These are phyloP conservation scores for Oidiodendron maius DNA, from an alignment of 495 filamentous ascomycete species.

Conservation along the genomic window DNA sequence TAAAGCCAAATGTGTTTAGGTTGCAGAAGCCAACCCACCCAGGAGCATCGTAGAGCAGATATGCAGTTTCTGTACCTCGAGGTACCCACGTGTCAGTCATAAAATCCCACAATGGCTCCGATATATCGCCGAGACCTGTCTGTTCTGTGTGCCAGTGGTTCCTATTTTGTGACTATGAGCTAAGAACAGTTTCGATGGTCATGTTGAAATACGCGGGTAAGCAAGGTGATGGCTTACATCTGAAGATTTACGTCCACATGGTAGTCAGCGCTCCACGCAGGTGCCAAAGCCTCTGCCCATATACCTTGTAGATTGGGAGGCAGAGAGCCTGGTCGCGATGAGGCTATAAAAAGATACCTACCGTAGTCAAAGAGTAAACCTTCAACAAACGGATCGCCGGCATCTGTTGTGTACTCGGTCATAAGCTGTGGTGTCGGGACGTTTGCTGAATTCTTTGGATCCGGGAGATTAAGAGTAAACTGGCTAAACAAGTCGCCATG, in stretches of 20 bases:
- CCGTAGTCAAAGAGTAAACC: constrained; percentile 38
- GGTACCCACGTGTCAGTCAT: constrained; percentile 47
- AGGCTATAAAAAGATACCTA: constrained; percentile 39
- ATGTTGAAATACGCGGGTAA: no score
- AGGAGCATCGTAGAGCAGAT: constrained; percentile 36
- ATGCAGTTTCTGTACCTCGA: constrained; percentile 41
- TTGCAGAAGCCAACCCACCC: constrained; percentile 44
- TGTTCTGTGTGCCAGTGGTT: constrained; percentile 22
- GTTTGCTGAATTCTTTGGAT: constrained; percentile 26
- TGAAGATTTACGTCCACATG: constrained; percentile 47
- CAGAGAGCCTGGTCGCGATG: constrained; percentile 32
- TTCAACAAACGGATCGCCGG: constrained; percentile 39
- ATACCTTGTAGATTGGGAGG: constrained; percentile 10
- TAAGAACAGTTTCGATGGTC: no score
- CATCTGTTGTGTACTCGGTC: constrained; percentile 21
- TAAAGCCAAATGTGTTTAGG: constrained; percentile 46
- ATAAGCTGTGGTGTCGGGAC: constrained; percentile 34
- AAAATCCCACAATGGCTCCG: constrained; percentile 34
- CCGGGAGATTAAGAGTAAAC: constrained; percentile 37
- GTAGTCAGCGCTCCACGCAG: constrained; percentile 46
- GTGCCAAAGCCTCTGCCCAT: constrained; percentile 1
- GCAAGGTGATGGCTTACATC: no score
- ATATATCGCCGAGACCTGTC: constrained; percentile 24
- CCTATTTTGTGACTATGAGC: no score
- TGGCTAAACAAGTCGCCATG: constrained; percentile 27